Base-by-base conservation (phyloP, 2,329 filamentous ascomycete species). In the Xylaria sp. region DNA sequence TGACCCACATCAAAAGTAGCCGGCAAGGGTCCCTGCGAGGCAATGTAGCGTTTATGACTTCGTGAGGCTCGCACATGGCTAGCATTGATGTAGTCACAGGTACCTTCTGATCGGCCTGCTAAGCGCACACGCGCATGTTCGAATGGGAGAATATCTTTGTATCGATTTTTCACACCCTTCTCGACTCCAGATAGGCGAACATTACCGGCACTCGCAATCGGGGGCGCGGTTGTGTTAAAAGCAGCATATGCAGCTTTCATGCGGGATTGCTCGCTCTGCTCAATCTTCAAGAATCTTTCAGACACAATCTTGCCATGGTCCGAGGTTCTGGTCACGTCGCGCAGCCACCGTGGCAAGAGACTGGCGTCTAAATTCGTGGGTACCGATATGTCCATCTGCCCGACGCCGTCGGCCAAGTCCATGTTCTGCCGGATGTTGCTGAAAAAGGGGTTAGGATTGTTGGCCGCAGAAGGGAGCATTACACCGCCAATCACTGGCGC, bases 91-190 rank as follows among this genome's bases (percentile, higher is more conserved):
- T 99, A 99, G 71, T 99, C 94, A 71, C 93, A 96, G 19, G 78
- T 80, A 11, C 87, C 88, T 1, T 81, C 76, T 0, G 82, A 76
- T 34, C 88, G 84, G 39, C 85, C 84, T 61, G 89, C 81, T 43
- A 99, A 74, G 61, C 85, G 91, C 49, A 99, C 94, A 54, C 94
- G 81, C 2, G 91, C 87, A 72, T 99, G 94, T 67, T 97, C 93
- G 69, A 95, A 99, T 0, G 94, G 94, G 74, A 96, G 87, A 51
- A 97, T 97, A 63, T 97, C 95, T 76, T 97, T 97, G 77, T 99
- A 99, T 7, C 94, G 85, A 65, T 99, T 99, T 77, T 97, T 97
- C 17, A 81, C 85, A 7, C 94, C 94, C 71, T 97, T 94, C 67
- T 99, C 94, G 24, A 99, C 89, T 7, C 94, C 94, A 0, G 90